phyloP scores from a whole-genome alignment of 768 basidiomycete genomes.

The Amanita muscaria region DNA sequence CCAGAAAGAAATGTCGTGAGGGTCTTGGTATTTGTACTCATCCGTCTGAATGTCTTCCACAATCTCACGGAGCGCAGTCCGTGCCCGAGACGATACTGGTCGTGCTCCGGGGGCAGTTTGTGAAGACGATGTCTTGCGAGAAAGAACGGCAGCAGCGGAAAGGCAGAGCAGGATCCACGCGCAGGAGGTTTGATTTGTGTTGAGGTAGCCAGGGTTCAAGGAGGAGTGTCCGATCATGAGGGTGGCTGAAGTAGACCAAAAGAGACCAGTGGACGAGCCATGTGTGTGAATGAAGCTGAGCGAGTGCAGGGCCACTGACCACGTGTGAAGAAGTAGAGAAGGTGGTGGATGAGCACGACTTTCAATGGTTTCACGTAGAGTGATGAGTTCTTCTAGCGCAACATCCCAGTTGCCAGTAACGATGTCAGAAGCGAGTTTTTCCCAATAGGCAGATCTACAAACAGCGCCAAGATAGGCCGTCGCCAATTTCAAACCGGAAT shows the following conservation, averaged over 20 bases:
- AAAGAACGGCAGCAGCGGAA: slow-evolving; percentile 86
- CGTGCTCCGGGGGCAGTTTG: slow-evolving; percentile 28
- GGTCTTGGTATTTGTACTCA: slow-evolving; percentile 91
- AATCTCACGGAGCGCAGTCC: slow-evolving; percentile 83
- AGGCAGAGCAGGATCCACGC: slow-evolving; percentile 96
- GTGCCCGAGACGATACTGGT: slow-evolving; percentile 55
- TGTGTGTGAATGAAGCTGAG: slow-evolving; percentile 91
- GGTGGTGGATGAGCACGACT: slow-evolving; percentile 35
- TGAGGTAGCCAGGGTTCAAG: slow-evolving; percentile 95
- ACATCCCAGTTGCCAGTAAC: too few relatives aligned
- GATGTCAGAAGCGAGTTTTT: too few relatives aligned
- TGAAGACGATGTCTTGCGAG: slow-evolving; percentile 66
- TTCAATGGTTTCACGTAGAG: slow-evolving; percentile 89
- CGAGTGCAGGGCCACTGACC: slow-evolving; percentile 56
- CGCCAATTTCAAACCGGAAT: slow-evolving; percentile 94
- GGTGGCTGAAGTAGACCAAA: slow-evolving; percentile 97
- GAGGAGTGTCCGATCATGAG: slow-evolving; percentile 79
- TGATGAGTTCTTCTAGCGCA: slow-evolving; percentile 93
- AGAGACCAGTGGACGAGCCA: slow-evolving; percentile 98
- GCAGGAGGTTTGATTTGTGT: slow-evolving; percentile 93
- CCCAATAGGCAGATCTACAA: slow-evolving; percentile 91
- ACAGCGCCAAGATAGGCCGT: slow-evolving; percentile 95
- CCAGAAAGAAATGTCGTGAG: slow-evolving; percentile 95
- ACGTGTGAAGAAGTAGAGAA: slow-evolving; percentile 18
- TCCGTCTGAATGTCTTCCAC: slow-evolving; percentile 91